Base-by-base conservation (phyloP, 108 stramenopile genomes). In the Seminavis robusta region DNA sequence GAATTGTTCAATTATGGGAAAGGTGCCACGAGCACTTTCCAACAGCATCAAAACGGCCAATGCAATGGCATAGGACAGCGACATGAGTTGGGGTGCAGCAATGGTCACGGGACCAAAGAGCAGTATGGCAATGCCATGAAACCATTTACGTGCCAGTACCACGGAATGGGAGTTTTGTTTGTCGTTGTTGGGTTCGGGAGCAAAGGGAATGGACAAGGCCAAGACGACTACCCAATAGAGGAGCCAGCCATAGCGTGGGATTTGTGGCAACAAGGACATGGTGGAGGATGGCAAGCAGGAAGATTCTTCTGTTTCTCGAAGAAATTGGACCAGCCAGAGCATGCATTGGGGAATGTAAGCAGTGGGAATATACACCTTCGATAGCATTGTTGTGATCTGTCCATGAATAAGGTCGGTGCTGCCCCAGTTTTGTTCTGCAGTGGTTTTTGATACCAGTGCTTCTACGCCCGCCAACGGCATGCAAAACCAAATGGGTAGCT, bases 11-110 rank as follows among this genome's bases (percentile, higher is more conserved):
- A 76, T n/a, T 10, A 27, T 15, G 6, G 58, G 69, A 8, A 47
- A 21, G 17, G 58, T 38, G 24, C 41, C 24, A n/a, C 82, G 81
- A 24, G 85, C 29, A 17, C 62, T 62, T 63, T 92, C 91, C 63
- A 88, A 9, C 15, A 83, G 61, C 20, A 88, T 27, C 55, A 92
- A 40, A 19, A 75, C 51, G 27, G 75, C 65, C 8, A 82, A 36
- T 30, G 84, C 82, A 33, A 92, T 76, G 3, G 87, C 87, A 63
- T 86, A 92, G 0, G 79, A 72, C 54, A 92, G 56, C 33, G 76
- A 28, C 80, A 84, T 77, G 58, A 88, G 70, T 59, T 80, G 74
- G 20, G 79, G 83, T 23, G 83, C 72, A 27, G 55, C 50, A 44
- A 50, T 47, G 8, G 83, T 80, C 1, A 66, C 56, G 4, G 87